Evolutionary conservation across 805 yeast species (phyloP).

Genomic region (Yamadazyma nakazawae): DNA sequence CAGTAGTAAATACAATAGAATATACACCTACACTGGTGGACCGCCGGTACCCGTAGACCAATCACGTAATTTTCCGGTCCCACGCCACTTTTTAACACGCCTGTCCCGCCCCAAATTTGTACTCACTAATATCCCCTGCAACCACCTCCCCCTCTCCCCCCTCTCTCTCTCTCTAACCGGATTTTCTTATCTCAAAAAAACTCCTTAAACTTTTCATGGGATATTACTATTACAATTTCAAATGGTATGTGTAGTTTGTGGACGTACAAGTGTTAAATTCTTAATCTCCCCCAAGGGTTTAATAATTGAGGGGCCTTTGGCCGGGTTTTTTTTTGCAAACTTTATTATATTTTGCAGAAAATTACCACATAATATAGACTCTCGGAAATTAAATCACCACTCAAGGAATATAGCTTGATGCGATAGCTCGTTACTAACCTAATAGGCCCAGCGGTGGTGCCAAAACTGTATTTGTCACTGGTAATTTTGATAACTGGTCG

Average conservation of each 20-base stretch:
- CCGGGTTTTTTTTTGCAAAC: neutral
- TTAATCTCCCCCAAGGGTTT: too few species aligned
- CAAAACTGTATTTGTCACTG: conserved; percentile 30
- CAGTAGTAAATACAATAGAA: neutral
- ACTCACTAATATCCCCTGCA: neutral
- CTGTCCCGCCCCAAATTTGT: neutral
- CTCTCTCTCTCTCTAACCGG: neutral
- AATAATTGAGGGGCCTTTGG: too few species aligned
- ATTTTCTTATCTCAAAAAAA: neutral
- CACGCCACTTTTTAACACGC: neutral
- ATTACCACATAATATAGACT: neutral
- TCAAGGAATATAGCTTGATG: neutral
- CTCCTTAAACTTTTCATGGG: neutral
- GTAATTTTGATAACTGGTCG: conserved; percentile 41
- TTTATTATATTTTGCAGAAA: neutral
- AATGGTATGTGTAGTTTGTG: conserved; percentile 12
- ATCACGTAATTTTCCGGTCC: neutral
- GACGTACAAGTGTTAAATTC: too few species aligned
- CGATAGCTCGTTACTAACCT: neutral
- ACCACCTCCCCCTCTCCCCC: neutral
- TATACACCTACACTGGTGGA: neutral
- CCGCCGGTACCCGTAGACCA: too few species aligned
- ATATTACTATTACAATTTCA: conserved; percentile 10
- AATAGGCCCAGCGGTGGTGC: conserved; percentile 1
- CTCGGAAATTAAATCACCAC: neutral